phyloP scores from a whole-genome alignment of 1,139 yeast species.

The Debaryomyces psychrophilus region DNA sequence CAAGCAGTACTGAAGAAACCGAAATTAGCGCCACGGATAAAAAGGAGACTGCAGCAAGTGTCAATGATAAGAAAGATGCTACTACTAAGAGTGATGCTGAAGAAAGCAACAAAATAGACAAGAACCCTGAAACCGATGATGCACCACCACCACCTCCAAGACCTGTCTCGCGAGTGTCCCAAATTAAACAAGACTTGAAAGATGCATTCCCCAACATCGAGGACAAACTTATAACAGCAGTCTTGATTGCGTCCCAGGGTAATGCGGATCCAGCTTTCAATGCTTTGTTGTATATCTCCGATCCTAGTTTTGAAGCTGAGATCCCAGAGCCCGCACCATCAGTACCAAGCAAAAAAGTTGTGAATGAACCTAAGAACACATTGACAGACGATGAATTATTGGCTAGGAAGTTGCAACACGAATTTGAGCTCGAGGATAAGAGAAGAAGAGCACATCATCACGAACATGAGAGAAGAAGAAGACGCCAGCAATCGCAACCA shows the following conservation, averaged over 20 bases:
- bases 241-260: slow-evolving; percentile 84
- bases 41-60: slow-evolving; percentile 22
- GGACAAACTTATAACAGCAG: slow-evolving; percentile 70
- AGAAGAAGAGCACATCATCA: slow-evolving; percentile 29
- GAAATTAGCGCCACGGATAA: slow-evolving; percentile 14
- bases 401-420: slow-evolving; percentile 79
- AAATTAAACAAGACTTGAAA: slow-evolving; percentile 56
- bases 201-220: slow-evolving; percentile 86
- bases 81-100: slow-evolving; percentile 9
- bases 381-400: slow-evolving; percentile 71
- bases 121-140: slow-evolving; percentile 16
- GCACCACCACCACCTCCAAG: slow-evolving; percentile 75
- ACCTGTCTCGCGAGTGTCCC: slow-evolving; percentile 60
- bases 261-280: slow-evolving; percentile 83
- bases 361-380: slow-evolving; percentile 19
- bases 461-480: slow-evolving; percentile 12
- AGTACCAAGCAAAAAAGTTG: slow-evolving; percentile 13
- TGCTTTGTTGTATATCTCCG: slow-evolving; percentile 79
- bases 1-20: slow-evolving; percentile 11
- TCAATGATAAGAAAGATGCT: neutral
- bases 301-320: slow-evolving; percentile 71
- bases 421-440: slow-evolving; percentile 56
- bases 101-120: slow-evolving; percentile 17
- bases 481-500: slow-evolving; percentile 18
- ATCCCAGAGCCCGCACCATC: slow-evolving; percentile 42